Conservation (phyloP, 495 filamentous ascomycete species). For the Penicillium paxilli region DNA sequence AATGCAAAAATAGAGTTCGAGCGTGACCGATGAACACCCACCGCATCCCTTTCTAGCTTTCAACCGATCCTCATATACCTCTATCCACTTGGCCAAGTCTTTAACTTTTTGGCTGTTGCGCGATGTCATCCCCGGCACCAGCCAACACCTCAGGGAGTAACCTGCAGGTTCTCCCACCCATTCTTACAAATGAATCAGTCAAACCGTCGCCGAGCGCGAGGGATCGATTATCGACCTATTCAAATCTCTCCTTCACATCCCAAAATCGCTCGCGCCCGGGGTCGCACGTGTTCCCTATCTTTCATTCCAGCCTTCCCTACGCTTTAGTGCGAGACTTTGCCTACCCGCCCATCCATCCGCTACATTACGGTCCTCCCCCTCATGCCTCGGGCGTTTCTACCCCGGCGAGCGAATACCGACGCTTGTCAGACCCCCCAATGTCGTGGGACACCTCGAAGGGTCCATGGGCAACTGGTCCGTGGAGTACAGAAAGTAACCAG, state of each 20-base stretch:
- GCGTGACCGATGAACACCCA: conserved; percentile 29
- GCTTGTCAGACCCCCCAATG: conserved; percentile 77
- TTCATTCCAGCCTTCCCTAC: conserved; percentile 87
- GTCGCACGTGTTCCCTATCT: conserved; percentile 77
- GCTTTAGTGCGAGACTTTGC: conserved; percentile 94
- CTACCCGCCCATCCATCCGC: conserved; percentile 75
- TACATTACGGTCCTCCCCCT: conserved; percentile 88
- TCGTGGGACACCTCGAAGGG: conserved; percentile 54
- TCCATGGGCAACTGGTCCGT: conserved; percentile 52
- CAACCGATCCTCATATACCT: conserved; percentile 15
- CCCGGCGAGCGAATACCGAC: conserved; percentile 75
- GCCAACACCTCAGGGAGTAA: conserved; percentile 34
- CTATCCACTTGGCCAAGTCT: conserved; percentile 3
- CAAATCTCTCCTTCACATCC: conserved; percentile 55
- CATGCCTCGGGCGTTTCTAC: conserved; percentile 81
- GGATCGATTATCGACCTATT: conserved; percentile 72
- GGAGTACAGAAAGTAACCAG: conserved; percentile 45
- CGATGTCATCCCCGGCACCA: conserved; percentile 61
- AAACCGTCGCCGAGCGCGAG: conserved; percentile 67
- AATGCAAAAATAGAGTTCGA: conserved; percentile 42
- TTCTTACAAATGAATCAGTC: conserved; percentile 36
- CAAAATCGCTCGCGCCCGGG: conserved; percentile 66
- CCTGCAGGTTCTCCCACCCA: conserved; percentile 44
- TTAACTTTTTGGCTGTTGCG: conserved; percentile 17
- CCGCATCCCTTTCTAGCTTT: conserved; percentile 19